Evolutionary conservation across 257 asterid genomes (phyloP), one percentile per base, ranked within the genome.

Genomic region (Euphrasia confusa): DNA sequence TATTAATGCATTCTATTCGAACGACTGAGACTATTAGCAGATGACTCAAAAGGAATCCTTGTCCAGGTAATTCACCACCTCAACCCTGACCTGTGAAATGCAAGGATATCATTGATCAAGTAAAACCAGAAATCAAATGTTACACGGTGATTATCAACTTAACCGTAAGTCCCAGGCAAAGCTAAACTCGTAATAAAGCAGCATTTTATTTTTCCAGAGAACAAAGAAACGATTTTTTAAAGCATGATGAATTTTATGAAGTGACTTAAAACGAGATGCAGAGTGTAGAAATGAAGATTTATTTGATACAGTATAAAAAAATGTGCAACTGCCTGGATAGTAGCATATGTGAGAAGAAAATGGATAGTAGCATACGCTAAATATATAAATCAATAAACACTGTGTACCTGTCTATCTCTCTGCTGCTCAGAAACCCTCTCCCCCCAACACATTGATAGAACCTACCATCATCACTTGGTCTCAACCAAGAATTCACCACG

Each of bases 391-490:
- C 37, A 32, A 2, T 6, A 32, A 32, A 32, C 7, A 21, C 24
- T 21, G 1, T 21, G 10, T 81, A 87, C 95, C 95, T 84, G 63
- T 77, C 87, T 60, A 54, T 35, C 28, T 84, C 89, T 75, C 95
- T 79, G 73, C 53, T 68, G 59, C 83, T 83, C 54, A 63, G 33
- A 70, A 74, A 83, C 58, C 92, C 91, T 75, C 85, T 70, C 56
- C 85, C 61, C 55, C 90, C 84, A 61, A 80, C 84, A 68, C 88
- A 84, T 65, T 79, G 85, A 60, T 44, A 68, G 30, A 71, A 61
- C 66, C 90, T 79, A 60, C 86, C 72, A 35, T 81, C 95, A 21
- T 81, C 91, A 70, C 68, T 65, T 2, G 71, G 68, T 33, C 78
- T 74, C 50, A 83, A 39, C 81, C 78, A 75, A 18, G 85, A 74